Evolutionary conservation across 345 rosid genomes (phyloP).

Genomic region (Ceriops zippeliana): DNA sequence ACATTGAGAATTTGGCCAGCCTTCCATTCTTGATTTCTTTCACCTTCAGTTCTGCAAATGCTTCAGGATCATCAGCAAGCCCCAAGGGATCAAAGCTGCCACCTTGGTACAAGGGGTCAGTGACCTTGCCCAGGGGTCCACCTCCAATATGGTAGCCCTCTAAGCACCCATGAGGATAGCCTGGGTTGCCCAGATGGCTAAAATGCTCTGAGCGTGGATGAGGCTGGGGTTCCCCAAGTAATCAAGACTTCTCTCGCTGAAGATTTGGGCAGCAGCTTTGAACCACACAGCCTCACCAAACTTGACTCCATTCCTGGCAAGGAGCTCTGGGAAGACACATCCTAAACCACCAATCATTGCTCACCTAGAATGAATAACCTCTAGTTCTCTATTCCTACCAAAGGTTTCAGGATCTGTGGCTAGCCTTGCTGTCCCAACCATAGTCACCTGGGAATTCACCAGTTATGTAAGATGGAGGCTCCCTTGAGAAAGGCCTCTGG

Average conservation of each 20-base stretch:
- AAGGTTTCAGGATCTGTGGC: conserved; percentile 58
- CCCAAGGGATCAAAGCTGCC: conserved; percentile 52
- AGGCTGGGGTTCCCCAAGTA: conserved; percentile 44
- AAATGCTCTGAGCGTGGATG: conserved; percentile 48
- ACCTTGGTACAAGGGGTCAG: conserved; percentile 43
- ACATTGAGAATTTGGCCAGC: conserved; percentile 50
- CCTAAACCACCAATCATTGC: conserved; percentile 46
- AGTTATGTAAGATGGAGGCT: conserved; percentile 42
- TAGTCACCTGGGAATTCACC: conserved; percentile 53
- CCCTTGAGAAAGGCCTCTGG: conserved; percentile 47
- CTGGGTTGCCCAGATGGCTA: conserved; percentile 45
- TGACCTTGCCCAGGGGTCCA: conserved; percentile 45
- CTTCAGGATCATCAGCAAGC: conserved; percentile 47
- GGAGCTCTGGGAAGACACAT: conserved; percentile 47
- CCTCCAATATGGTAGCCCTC: conserved; percentile 53
- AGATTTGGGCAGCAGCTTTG: conserved; percentile 48
- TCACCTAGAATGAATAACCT: conserved; percentile 53
- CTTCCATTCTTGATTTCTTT: conserved; percentile 48
- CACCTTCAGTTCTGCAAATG: conserved; percentile 44
- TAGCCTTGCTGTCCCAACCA: conserved; percentile 55
- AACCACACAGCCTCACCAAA: conserved; percentile 53
- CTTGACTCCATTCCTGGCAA: conserved; percentile 45
- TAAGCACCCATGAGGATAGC: conserved; percentile 42
- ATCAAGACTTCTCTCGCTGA: conserved; percentile 42
- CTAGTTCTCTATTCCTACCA: conserved; percentile 46